Conservation (phyloP, 1,284 basidiomycete species). For the Termitomyces sp. region DNA sequence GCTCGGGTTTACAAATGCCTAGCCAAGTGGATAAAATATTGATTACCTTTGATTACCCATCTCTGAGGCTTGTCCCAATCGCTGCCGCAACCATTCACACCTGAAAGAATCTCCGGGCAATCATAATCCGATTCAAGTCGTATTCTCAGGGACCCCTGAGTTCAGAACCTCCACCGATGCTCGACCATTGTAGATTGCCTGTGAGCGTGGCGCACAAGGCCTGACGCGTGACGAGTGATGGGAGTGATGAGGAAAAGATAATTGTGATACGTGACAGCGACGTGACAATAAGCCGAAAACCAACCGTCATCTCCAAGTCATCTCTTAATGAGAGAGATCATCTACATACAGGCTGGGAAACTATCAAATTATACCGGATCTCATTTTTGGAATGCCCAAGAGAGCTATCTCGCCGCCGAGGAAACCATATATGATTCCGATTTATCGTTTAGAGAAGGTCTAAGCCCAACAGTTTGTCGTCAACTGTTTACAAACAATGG, state of each 20-base stretch:
- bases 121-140: too few species aligned
- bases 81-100: too few species aligned
- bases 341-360: slow-evolving; percentile 70
- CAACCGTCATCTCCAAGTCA: slow-evolving; percentile 2
- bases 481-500: background rate
- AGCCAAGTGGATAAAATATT: background rate
- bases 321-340: slow-evolving; percentile 66
- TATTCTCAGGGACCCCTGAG: too few species aligned
- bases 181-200: background rate
- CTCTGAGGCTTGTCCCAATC: too few species aligned
- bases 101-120: too few species aligned
- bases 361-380: slow-evolving; percentile 65
- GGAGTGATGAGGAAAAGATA: too few species aligned
- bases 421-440: slow-evolving; percentile 45
- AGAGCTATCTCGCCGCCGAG: slow-evolving; percentile 53
- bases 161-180: too few species aligned
- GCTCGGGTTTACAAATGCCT: background rate
- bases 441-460: slow-evolving; percentile 62
- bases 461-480: slow-evolving; percentile 39
- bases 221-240: background rate
- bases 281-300: slow-evolving; percentile 9
- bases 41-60: too few species aligned
- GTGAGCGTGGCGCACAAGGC: background rate
- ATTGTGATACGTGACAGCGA: slow-evolving; percentile 5
- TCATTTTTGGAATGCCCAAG: slow-evolving; percentile 79